These are phyloP conservation scores for Entomophthora muscae DNA, from an alignment of 371 early-diverging fungal species.

Conservation along the genomic window DNA sequence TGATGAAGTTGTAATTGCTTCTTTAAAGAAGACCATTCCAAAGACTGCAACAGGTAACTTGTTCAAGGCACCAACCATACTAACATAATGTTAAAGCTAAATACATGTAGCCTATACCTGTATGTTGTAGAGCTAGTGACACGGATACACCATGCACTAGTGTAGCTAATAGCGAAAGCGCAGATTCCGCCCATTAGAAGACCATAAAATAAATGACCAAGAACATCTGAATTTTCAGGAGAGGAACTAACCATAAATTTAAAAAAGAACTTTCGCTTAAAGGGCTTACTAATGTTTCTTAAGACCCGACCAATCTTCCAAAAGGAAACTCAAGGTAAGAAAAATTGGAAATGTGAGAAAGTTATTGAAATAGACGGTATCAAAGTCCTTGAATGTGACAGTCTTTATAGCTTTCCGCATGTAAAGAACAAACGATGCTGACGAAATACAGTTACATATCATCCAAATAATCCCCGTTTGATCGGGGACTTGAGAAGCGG, in stretches of 20 bases:
- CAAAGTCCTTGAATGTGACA: conserved; percentile 80
- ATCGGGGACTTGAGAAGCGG: conserved; percentile 43
- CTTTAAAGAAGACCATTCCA: conserved; percentile 88
- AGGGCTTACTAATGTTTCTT: conserved; percentile 30
- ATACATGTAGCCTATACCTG: conserved; percentile 16
- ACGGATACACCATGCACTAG: conserved; percentile 89
- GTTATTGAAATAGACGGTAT: conserved; percentile 95
- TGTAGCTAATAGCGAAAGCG: conserved; percentile 83
- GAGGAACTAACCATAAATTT: not conserved
- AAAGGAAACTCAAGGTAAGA: conserved; percentile 44
- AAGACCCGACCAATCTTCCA: conserved; percentile 55
- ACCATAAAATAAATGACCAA: not conserved
- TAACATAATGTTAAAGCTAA: conserved; percentile 12
- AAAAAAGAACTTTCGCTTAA: not conserved
- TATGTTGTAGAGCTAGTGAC: conserved; percentile 92
- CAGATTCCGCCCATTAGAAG: conserved; percentile 29
- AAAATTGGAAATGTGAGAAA: conserved; percentile 76
- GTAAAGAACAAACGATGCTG: conserved; percentile 76
- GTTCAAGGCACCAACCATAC: conserved; percentile 98
- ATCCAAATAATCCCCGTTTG: conserved; percentile 84
- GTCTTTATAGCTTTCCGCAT: conserved; percentile 76
- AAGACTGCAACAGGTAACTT: conserved; percentile 92
- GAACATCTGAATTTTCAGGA: not conserved
- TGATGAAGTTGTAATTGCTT: conserved; percentile 59
- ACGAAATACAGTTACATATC: conserved; percentile 73